These are phyloP conservation scores for Neoboletus subvelutipes DNA, from an alignment of 768 basidiomycete species.

Conservation along the genomic window DNA sequence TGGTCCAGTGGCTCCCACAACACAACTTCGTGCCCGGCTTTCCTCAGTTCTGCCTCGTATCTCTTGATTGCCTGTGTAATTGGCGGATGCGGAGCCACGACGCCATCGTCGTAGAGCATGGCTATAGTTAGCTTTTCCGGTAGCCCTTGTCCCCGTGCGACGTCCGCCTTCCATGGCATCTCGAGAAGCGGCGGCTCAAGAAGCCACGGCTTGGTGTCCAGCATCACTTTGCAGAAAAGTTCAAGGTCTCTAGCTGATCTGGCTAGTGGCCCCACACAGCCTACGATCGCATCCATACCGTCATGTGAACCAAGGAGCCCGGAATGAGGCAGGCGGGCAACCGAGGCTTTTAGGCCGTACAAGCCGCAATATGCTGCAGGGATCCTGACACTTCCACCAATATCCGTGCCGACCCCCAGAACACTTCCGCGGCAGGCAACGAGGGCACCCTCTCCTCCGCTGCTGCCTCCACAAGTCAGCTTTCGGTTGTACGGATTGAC, in stretches of 20 bases:
- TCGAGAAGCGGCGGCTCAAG: slow-evolving; percentile 46
- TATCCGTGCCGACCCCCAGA: slow-evolving; percentile 46
- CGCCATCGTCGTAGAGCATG: slow-evolving; percentile 50
- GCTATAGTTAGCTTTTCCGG: slow-evolving; percentile 45
- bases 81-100: slow-evolving; percentile 51
- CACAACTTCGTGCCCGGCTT: slow-evolving; percentile 53
- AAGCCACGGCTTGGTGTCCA: slow-evolving; percentile 47
- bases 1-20: slow-evolving; percentile 47
- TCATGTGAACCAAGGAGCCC: slow-evolving; percentile 49
- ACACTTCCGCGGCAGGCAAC: slow-evolving; percentile 43
- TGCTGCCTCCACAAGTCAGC: slow-evolving; percentile 45
- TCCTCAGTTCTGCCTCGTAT: slow-evolving; percentile 39
- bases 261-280: slow-evolving; percentile 49
- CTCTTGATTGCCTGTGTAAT: slow-evolving; percentile 41
- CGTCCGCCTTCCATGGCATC: slow-evolving; percentile 47
- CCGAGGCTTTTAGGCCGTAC: slow-evolving; percentile 47
- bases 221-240: slow-evolving; percentile 48
- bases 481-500: slow-evolving; percentile 63
- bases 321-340: slow-evolving; percentile 51
- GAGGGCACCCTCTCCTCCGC: slow-evolving; percentile 48
- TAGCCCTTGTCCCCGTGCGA: slow-evolving; percentile 38
- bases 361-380: slow-evolving; percentile 43
- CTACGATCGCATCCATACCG: slow-evolving; percentile 54
- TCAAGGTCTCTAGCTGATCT: slow-evolving; percentile 49
- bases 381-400: slow-evolving; percentile 47